phyloP scores from a whole-genome alignment of 2,329 filamentous ascomycete species.

The Chaetothyriales sp. region DNA sequence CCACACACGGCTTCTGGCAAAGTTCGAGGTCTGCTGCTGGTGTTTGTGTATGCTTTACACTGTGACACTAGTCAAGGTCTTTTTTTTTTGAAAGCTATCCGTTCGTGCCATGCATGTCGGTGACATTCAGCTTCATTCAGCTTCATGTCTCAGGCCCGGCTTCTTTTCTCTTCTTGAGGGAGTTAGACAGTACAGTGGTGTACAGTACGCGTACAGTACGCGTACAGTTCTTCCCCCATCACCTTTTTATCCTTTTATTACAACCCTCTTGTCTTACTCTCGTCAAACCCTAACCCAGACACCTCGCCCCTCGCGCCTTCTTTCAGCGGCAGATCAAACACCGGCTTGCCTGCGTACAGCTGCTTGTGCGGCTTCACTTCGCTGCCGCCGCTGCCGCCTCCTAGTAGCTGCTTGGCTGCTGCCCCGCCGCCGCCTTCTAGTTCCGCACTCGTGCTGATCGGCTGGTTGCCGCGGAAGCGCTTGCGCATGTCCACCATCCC shows the following conservation, averaged over 20 bases:
- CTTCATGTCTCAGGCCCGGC: too few relatives aligned
- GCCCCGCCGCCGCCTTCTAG: conserved; percentile 41
- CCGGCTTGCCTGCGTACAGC: conserved; percentile 65
- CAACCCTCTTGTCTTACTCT: conserved; percentile 34
- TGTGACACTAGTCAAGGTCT: background rate
- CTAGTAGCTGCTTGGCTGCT: conserved; percentile 8
- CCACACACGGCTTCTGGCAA: background rate
- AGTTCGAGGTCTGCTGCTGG: background rate
- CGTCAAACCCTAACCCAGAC: conserved; percentile 27
- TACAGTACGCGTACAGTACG: background rate
- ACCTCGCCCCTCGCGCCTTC: conserved; percentile 39
- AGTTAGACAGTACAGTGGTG: too few relatives aligned
- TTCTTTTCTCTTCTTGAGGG: too few relatives aligned
- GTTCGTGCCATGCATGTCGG: background rate
- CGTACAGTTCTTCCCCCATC: background rate
- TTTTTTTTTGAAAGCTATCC: background rate
- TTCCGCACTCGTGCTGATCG: conserved; percentile 56
- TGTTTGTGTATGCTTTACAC: background rate
- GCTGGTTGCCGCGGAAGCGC: conserved; percentile 87
- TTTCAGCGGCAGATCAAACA: conserved; percentile 58
- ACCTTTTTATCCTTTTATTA: conserved; percentile 12
- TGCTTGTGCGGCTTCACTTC: conserved; percentile 37
- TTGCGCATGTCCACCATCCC: conserved; percentile 98
- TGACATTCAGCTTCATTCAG: background rate
- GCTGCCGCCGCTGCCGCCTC: conserved; percentile 7